phyloP scores from a whole-genome alignment of 2,329 filamentous ascomycete species.

The Hypomyces perniciosus region DNA sequence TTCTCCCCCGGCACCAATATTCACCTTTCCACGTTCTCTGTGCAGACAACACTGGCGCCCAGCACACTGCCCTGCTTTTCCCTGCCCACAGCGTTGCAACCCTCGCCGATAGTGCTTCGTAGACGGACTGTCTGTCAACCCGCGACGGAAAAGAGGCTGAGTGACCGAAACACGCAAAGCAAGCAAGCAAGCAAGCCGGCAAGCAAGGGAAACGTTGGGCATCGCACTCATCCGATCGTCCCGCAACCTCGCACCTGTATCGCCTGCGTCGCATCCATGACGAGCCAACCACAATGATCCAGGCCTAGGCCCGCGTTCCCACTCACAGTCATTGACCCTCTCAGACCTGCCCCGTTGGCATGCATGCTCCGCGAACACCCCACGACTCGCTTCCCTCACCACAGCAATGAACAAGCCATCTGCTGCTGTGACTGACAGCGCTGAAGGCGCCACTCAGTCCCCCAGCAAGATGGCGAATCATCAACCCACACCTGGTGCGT shows the following conservation, averaged over 20 bases:
- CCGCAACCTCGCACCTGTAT: conserved; percentile 7
- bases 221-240: conserved; percentile 15
- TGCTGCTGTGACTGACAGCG: conserved; percentile 13
- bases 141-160: too few relatives aligned
- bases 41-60: conserved; percentile 6
- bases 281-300: conserved; percentile 32
- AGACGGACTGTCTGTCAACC: too few relatives aligned
- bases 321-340: conserved; percentile 24
- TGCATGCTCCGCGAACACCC: conserved; percentile 26
- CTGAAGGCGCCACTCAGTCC: conserved; percentile 15
- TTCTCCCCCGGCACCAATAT: conserved; percentile 24
- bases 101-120: not conserved
- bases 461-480: conserved; percentile 16
- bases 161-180: not conserved
- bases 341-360: conserved; percentile 27
- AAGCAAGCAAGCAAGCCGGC: not conserved
- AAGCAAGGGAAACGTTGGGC: conserved; percentile 21
- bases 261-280: conserved; percentile 23
- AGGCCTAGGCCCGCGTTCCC: conserved; percentile 21
- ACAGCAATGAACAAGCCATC: conserved; percentile 27
- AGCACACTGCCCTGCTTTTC: not conserved
- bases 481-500: conserved; percentile 11
- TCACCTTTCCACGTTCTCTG: conserved; percentile 15
- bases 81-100: conserved; percentile 3
- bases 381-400: conserved; percentile 18